A percentile compares a stretch with the other conserved stretches of the same genome.
phyloP scores from a whole-genome alignment of 1,139 yeast genomes.

The Suhomyces atakaporum region DNA sequence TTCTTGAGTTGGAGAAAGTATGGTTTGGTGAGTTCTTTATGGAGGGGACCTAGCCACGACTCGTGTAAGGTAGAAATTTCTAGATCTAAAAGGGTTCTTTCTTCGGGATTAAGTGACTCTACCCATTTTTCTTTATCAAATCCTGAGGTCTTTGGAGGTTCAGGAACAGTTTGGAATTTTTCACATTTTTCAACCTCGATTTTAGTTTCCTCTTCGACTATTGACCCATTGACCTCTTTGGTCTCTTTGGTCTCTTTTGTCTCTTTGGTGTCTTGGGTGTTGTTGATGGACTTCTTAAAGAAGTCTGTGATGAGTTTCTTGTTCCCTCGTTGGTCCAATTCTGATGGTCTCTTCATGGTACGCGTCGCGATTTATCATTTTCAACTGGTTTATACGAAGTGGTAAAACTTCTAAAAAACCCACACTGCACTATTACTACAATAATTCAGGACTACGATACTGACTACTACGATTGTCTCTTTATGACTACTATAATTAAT shows the following conservation, averaged over 20 bases:
- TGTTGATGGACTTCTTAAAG: slow-evolving; percentile 9
- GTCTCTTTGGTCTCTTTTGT: background rate
- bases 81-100: slow-evolving; percentile 55
- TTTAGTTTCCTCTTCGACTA: too few relatives aligned
- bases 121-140: slow-evolving; percentile 62
- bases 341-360: background rate
- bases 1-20: slow-evolving; percentile 75
- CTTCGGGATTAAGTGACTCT: slow-evolving; percentile 51
- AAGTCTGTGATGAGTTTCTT: slow-evolving; percentile 19
- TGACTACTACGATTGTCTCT: too few relatives aligned
- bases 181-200: too few relatives aligned
- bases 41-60: slow-evolving; percentile 74
- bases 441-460: too few relatives aligned
- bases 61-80: slow-evolving; percentile 73
- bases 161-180: too few relatives aligned
- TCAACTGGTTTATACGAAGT: too few relatives aligned
- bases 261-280: background rate
- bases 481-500: too few relatives aligned
- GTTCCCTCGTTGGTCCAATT: background rate
- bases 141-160: slow-evolving; percentile 15
- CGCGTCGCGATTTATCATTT: background rate
- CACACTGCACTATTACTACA: too few relatives aligned
- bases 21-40: slow-evolving; percentile 77
- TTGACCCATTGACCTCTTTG: too few relatives aligned
- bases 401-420: too few relatives aligned